These are phyloP conservation scores for Wallacemonas rigidus DNA, from an alignment of 208 protist genomes.

Conservation along the genomic window DNA sequence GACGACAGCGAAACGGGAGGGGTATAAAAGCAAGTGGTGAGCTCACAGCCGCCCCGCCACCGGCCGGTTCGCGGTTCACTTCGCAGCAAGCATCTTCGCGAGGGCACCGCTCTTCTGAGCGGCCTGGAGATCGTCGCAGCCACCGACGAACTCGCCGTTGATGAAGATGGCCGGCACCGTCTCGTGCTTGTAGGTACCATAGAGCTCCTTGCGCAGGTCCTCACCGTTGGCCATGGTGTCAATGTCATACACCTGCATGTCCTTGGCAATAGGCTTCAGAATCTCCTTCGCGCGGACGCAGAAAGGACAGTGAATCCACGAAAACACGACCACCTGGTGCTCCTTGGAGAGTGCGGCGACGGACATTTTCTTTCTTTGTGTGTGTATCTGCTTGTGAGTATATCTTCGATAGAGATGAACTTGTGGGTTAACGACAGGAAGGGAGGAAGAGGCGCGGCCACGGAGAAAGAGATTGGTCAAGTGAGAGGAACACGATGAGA, in stretches of 20 bases:
- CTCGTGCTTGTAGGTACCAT: constrained; percentile 56
- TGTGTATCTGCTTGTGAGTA: too few relatives aligned
- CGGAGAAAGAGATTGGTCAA: too few relatives aligned
- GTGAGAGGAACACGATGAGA: too few relatives aligned
- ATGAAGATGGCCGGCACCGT: constrained; percentile 83
- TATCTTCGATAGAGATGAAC: too few relatives aligned
- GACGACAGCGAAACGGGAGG: constrained; percentile 10
- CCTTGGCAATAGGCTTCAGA: constrained; percentile 39
- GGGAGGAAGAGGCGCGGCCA: too few relatives aligned
- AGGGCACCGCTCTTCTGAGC: constrained; percentile 57
- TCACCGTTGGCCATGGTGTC: constrained; percentile 63
- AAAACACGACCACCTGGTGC: constrained; percentile 74
- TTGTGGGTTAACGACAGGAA: too few relatives aligned
- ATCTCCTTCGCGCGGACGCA: constrained; percentile 64
- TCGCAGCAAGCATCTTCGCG: constrained; percentile 34
- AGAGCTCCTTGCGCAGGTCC: constrained; percentile 45
- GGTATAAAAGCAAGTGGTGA: not conserved
- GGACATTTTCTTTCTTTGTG: constrained; percentile 14
- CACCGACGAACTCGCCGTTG: constrained; percentile 75
- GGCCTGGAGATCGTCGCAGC: constrained; percentile 51
- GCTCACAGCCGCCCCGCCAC: not conserved
- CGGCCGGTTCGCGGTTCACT: constrained; percentile 2
- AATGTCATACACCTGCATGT: constrained; percentile 59
- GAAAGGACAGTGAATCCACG: constrained; percentile 65
- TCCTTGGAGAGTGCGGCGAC: constrained; percentile 42